Evolutionary conservation across 2,329 filamentous ascomycete species (phyloP).

Genomic region (Akanthomyces lecanii): DNA sequence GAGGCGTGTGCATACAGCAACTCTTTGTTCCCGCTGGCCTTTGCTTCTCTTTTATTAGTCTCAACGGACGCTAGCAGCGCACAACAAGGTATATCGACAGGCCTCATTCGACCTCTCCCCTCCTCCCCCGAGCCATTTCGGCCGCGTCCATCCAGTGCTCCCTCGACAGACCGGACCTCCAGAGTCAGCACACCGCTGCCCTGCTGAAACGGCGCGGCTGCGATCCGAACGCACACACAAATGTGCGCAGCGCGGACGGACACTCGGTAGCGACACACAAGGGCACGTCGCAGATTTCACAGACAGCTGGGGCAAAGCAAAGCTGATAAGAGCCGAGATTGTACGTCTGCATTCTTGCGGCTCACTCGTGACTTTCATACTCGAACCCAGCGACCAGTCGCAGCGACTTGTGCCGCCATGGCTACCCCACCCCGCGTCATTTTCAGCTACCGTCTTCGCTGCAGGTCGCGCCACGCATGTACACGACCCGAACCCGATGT

Average conservation of each 20-base stretch:
- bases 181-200: slow-evolving; percentile 9
- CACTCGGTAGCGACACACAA: neutral
- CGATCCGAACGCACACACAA: neutral
- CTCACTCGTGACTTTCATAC: slow-evolving; percentile 10
- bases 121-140: slow-evolving; percentile 13
- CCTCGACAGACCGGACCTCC: neutral
- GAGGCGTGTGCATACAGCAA: slow-evolving; percentile 7
- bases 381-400: neutral
- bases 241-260: neutral
- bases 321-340: slow-evolving; percentile 13
- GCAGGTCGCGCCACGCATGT: slow-evolving; percentile 14
- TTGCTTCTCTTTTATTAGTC: neutral
- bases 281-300: neutral
- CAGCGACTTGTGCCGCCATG: neutral
- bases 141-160: neutral
- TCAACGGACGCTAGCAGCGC: neutral
- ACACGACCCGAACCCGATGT: neutral
- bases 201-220: neutral
- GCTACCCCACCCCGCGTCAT: slow-evolving; percentile 12
- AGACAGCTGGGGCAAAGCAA: neutral
- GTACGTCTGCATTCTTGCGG: slow-evolving; percentile 13
- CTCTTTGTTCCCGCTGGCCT: neutral
- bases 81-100: slow-evolving; percentile 2
- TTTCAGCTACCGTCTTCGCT: slow-evolving; percentile 16
- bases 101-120: neutral